Evolutionary conservation across 2,329 filamentous ascomycete species (phyloP).

Genomic region (Uncinocarpus reesii): DNA sequence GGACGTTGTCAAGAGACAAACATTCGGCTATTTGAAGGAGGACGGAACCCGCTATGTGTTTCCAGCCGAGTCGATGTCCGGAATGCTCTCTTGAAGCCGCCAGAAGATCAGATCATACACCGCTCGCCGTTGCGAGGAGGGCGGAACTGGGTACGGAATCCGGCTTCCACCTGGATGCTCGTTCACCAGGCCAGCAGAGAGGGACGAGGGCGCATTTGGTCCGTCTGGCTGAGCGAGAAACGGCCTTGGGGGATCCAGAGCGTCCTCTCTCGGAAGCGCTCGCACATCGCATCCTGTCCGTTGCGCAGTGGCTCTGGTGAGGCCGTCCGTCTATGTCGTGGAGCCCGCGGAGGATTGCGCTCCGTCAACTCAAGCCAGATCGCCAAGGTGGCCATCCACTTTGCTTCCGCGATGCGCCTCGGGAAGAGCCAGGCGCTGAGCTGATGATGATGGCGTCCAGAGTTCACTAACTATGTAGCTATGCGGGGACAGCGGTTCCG

Average conservation of each 20-base stretch:
- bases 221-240: not conserved
- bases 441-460: too few species aligned
- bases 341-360: not conserved
- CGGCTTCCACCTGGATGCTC: not conserved
- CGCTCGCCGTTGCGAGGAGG: not conserved
- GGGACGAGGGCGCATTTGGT: not conserved
- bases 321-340: not conserved
- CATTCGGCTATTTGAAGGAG: not conserved
- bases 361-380: not conserved
- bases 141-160: not conserved
- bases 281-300: not conserved
- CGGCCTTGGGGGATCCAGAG: not conserved
- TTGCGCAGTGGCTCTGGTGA: too few species aligned
- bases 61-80: not conserved
- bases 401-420: too few species aligned
- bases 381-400: not conserved
- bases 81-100: not conserved
- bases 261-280: not conserved
- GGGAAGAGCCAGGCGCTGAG: too few species aligned
- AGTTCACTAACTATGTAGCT: too few species aligned
- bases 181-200: not conserved
- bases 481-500: not conserved
- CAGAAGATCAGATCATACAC: not conserved
- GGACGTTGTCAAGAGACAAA: not conserved
- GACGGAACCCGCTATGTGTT: not conserved